Base-by-base conservation (phyloP, 148 eudicot genomes). In the Rhododendron molle region DNA sequence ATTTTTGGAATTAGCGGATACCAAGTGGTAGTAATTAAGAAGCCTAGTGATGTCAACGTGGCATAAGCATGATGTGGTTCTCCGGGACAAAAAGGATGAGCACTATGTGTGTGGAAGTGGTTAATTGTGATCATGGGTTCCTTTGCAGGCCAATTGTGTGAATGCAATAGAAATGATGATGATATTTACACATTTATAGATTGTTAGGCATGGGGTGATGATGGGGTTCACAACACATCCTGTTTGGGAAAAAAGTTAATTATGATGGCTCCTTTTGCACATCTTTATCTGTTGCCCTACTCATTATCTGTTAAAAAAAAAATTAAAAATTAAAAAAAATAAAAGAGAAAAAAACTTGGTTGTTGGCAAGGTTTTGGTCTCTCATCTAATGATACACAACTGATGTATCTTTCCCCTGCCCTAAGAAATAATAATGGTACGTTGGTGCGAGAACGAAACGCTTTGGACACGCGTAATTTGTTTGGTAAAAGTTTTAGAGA, bases 31-130 rank as follows among this genome's bases (percentile, higher is more conserved):
- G 14, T 3, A 40, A n/a, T 40, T 40, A 5, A 40, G 2, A 12
- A 50, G 40, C 15, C 12, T 21, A 47, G 80, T 91, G 91, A 91
- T 78, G 92, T 91, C 85, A 88, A 50, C 7, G 30, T 16, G 73
- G 74, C 86, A 81, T 88, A 87, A 89, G 89, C 90, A 87, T 91
- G 91, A 89, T 71, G 85, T 72, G 52, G 20, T 7, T 44, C 20
- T 44, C 30, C 28, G 65, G 83, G 86, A 72, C 78, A 81, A 56
- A 67, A 58, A 76, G 36, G n/a, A 43, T 47, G 50, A 80, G 81
- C 52, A 76, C 40, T 46, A 20, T 62, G 81, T 20, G 36, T 73
- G 56, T 58, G 71, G 14, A 80, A 40, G 82, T 83, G 83, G 86
- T 81, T 86, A 20, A 49, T 50, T 32, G 77, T 83, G 47, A 60